A percentile compares a stretch with the other conserved stretches of the same genome.
Evolutionary conservation across 495 filamentous ascomycete genomes (phyloP).

Genomic region (Jackrogersella multiformis): DNA sequence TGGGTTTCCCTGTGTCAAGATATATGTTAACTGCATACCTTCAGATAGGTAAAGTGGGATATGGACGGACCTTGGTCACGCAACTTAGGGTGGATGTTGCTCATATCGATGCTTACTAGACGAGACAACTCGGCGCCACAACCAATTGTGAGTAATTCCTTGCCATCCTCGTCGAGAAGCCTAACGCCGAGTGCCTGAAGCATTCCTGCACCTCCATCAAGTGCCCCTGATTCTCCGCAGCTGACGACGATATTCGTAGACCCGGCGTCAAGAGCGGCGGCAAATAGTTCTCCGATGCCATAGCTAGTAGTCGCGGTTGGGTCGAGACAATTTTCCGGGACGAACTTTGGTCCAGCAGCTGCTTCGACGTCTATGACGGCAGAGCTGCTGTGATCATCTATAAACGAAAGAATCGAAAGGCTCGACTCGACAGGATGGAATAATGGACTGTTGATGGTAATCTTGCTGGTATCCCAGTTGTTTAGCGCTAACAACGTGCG

Average conservation of each 20-base stretch:
- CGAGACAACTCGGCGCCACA: not conserved
- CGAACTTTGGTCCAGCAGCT: not conserved
- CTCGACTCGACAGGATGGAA: not conserved
- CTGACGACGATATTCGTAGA: not conserved
- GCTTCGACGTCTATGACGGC: not conserved
- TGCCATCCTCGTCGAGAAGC: not conserved
- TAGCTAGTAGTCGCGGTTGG: not conserved
- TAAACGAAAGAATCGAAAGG: too few relatives aligned
- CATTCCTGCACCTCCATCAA: conserved; percentile 11
- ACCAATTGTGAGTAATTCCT: not conserved
- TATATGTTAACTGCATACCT: not conserved
- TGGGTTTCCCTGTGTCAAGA: not conserved
- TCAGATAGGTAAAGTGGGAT: not conserved
- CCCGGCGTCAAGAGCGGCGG: not conserved
- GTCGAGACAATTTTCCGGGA: not conserved
- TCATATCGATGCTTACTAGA: conserved; percentile 1
- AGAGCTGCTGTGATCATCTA: not conserved
- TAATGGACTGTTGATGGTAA: not conserved
- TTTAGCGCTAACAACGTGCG: not conserved
- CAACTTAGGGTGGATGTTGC: not conserved
- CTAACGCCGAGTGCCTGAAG: conserved; percentile 5
- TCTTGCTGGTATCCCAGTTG: not conserved
- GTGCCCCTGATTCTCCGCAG: not conserved
- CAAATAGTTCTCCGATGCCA: not conserved
- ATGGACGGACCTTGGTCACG: not conserved